Evolutionary conservation across 2,329 filamentous ascomycete genomes (phyloP), one percentile per base, ranked within the genome.

Genomic region (Calonectria henricotiae): DNA sequence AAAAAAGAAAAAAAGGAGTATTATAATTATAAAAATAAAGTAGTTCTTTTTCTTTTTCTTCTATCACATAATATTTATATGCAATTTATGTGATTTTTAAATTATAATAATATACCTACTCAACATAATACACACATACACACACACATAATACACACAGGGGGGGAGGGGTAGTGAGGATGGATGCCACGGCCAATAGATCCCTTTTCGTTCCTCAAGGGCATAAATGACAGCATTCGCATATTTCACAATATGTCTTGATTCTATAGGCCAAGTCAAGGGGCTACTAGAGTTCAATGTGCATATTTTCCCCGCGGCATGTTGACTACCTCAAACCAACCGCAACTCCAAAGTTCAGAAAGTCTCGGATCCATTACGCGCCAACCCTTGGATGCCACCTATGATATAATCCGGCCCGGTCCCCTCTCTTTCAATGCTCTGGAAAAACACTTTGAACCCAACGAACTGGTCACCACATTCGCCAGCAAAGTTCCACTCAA

Each of bases 401-500:
- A 64, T 51, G 35, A 64, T 64, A 7, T 9, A 39, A 13, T 64
- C 61, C 17, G 30, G 20, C 4, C 32, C 9, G 6, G n/a, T 13
- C 4, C 25, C 39, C 15, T 44, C 25, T 11, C 32, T 64, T 32
- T 47, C 46, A 8, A 49, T 51, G 32, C 44, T 49, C 8, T 64
- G 61, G 2, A 51, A 51, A 25, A 64, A 64, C 15, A 64, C 8
- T 9, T 64, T 49, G 1, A 64, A n/a, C 15, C 44, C 61, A 30
- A 30, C 32, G 4, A 20, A 20, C 44, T 63, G 23, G 11, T 32
- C 32, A 11, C 30, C 32, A 9, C 15, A 30, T 27, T 55, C 32
- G 1, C 44, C 44, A 11, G 15, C 61, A 17, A 64, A 64, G 9
- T 13, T n/a, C 23, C 49, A 5, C 46, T 64, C 61, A 5, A 12